Percentiles rank a stretch among this genome's conserved stretches.
Conservation (phyloP, 2,329 filamentous ascomycete species). For the Calonectria pauciramosa region DNA sequence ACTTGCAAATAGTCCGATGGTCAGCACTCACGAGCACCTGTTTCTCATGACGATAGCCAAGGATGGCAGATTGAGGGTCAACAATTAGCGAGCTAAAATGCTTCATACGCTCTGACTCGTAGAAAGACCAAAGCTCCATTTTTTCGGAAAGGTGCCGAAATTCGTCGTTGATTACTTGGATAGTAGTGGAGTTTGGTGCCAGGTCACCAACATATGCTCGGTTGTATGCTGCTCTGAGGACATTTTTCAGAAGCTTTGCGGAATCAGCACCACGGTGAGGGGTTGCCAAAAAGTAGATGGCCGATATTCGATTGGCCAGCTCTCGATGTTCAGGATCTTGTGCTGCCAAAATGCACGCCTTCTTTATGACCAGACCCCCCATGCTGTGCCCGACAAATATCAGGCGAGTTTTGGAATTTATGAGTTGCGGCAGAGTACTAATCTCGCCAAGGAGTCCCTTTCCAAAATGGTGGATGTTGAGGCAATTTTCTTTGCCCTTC, state of each 20-base stretch:
- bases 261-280: slow-evolving; percentile 58
- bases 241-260: slow-evolving; percentile 50
- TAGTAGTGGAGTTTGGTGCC: slow-evolving; percentile 48
- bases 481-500: slow-evolving; percentile 40
- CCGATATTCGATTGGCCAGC: slow-evolving; percentile 47
- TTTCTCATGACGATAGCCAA: slow-evolving; percentile 58
- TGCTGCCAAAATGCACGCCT: slow-evolving; percentile 51
- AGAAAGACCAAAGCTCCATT: slow-evolving; percentile 59
- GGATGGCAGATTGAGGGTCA: slow-evolving; percentile 55
- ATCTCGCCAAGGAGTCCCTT: slow-evolving; percentile 48
- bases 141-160: slow-evolving; percentile 56
- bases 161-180: slow-evolving; percentile 58
- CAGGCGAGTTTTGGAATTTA: slow-evolving; percentile 47
- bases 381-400: slow-evolving; percentile 61
- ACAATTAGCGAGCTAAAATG: slow-evolving; percentile 46
- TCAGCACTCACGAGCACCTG: slow-evolving; percentile 55
- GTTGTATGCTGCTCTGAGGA: slow-evolving; percentile 50
- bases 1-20: slow-evolving; percentile 60
- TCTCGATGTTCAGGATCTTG: slow-evolving; percentile 47
- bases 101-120: slow-evolving; percentile 54
- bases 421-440: slow-evolving; percentile 39
- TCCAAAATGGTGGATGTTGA: slow-evolving; percentile 51
- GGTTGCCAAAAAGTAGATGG: slow-evolving; percentile 57
- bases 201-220: slow-evolving; percentile 56
- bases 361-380: slow-evolving; percentile 56